phyloP scores from a whole-genome alignment of 148 eudicot species.

The Rhododendron simsii region DNA sequence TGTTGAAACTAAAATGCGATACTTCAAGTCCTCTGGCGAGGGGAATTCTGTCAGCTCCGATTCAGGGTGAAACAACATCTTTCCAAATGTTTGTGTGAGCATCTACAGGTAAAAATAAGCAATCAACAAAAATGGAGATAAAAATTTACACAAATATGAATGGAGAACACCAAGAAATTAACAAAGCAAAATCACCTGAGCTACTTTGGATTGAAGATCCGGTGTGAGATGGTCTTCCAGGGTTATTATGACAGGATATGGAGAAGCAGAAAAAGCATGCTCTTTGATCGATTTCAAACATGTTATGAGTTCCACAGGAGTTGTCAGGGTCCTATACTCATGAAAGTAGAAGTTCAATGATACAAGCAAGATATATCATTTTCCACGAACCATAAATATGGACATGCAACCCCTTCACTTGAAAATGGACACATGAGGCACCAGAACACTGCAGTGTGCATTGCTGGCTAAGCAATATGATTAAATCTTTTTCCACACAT shows the following conservation, averaged over 20 bases:
- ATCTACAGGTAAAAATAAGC: slow-evolving; percentile 33
- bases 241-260: slow-evolving; percentile 78
- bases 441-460: not conserved
- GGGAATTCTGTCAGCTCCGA: slow-evolving; percentile 60
- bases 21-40: slow-evolving; percentile 67
- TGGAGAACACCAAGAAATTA: not conserved
- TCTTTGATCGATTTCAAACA: slow-evolving; percentile 75
- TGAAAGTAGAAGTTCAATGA: not conserved
- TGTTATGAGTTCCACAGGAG: slow-evolving; percentile 68
- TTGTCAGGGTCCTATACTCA: slow-evolving; percentile 61
- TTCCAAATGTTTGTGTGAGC: slow-evolving; percentile 71
- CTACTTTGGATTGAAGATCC: slow-evolving; percentile 79
- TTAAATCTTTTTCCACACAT: not conserved
- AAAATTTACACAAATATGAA: not conserved
- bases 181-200: slow-evolving; percentile 43
- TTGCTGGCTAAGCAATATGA: not conserved
- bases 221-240: slow-evolving; percentile 90
- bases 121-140: not conserved
- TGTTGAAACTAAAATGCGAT: slow-evolving; percentile 69
- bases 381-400: not conserved
- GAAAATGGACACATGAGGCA: not conserved
- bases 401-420: not conserved
- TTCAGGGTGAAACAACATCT: slow-evolving; percentile 49
- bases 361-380: not conserved
- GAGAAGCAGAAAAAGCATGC: slow-evolving; percentile 67